phyloP scores from a whole-genome alignment of 371 early-diverging fungal genomes.

The Blastocladiella emersonii region DNA sequence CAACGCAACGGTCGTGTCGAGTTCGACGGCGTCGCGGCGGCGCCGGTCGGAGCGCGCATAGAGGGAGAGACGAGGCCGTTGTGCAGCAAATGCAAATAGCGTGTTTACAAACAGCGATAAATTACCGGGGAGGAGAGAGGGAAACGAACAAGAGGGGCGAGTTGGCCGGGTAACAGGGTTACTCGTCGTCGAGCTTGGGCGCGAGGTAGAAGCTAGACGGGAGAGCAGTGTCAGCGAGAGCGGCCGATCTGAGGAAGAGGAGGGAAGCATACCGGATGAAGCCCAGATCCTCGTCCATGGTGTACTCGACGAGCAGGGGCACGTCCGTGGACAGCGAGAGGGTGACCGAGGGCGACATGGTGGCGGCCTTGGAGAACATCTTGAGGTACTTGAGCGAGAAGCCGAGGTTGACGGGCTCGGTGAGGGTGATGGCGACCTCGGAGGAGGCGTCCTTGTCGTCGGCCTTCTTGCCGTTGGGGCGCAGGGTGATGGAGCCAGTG shows the following conservation, averaged over 20 bases:
- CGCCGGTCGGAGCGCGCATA: too few species aligned
- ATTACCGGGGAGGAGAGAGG: too few species aligned
- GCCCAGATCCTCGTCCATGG: slow-evolving; percentile 67
- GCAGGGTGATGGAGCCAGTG: slow-evolving; percentile 64
- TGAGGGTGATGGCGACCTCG: slow-evolving; percentile 46
- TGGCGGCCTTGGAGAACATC: slow-evolving; percentile 91
- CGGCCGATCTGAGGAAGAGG: neutral
- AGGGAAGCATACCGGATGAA: slow-evolving; percentile 61
- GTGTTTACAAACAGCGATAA: too few species aligned
- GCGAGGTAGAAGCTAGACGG: slow-evolving; percentile 54
- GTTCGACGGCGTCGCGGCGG: too few species aligned
- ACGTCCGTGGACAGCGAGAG: slow-evolving; percentile 71
- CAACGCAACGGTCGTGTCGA: too few species aligned
- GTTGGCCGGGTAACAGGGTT: too few species aligned
- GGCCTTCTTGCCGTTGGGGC: slow-evolving; percentile 41
- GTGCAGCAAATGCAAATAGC: too few species aligned
- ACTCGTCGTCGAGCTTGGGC: slow-evolving; percentile 43
- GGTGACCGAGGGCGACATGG: slow-evolving; percentile 60
- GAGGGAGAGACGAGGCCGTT: too few species aligned
- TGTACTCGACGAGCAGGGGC: slow-evolving; percentile 88
- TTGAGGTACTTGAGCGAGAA: slow-evolving; percentile 88
- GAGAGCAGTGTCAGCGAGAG: neutral
- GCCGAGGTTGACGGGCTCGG: slow-evolving; percentile 62
- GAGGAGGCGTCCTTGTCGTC: slow-evolving; percentile 45
- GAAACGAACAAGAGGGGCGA: too few species aligned